Evolutionary conservation across 1,139 yeast species (phyloP).

Genomic region (Debaryomycetaceae sp.): DNA sequence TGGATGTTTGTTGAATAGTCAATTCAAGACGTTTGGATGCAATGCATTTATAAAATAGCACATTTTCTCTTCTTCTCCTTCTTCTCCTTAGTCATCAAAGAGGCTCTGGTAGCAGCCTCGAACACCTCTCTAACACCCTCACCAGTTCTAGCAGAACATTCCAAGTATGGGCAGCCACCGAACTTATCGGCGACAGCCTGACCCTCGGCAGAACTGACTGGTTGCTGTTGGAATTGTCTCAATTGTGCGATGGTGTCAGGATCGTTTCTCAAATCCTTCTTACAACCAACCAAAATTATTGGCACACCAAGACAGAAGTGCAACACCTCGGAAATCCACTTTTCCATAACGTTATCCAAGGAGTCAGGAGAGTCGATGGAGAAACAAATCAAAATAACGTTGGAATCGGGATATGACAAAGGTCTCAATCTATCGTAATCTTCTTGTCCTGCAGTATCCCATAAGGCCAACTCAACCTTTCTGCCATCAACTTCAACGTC

Average conservation of each 20-base stretch:
- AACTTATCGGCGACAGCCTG: conserved; percentile 81
- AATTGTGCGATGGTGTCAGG: conserved; percentile 71
- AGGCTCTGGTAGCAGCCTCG: conserved; percentile 90
- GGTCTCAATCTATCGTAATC: conserved; percentile 96
- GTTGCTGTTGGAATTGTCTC: conserved; percentile 70
- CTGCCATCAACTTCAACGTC: conserved; percentile 94
- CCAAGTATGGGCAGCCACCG: conserved; percentile 83
- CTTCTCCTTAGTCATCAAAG: conserved; percentile 63
- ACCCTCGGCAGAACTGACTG: conserved; percentile 77
- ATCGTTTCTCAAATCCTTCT: conserved; percentile 85
- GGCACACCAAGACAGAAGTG: conserved; percentile 97
- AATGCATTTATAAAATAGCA: conserved; percentile 47
- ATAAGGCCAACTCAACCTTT: conserved; percentile 87
- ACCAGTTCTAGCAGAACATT: conserved; percentile 92
- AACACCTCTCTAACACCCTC: conserved; percentile 90
- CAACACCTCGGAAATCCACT: conserved; percentile 91
- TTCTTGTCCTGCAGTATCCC: conserved; percentile 99
- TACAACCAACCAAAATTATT: conserved; percentile 89
- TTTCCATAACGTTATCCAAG: conserved; percentile 87
- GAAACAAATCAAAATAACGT: conserved; percentile 89
- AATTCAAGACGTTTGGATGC: background rate
- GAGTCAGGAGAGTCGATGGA: conserved; percentile 91
- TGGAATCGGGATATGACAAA: conserved; percentile 87
- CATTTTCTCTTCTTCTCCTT: conserved; percentile 56
- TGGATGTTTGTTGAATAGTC: background rate